phyloP scores from a whole-genome alignment of 306 rosid genomes.

The Morella rubra region DNA sequence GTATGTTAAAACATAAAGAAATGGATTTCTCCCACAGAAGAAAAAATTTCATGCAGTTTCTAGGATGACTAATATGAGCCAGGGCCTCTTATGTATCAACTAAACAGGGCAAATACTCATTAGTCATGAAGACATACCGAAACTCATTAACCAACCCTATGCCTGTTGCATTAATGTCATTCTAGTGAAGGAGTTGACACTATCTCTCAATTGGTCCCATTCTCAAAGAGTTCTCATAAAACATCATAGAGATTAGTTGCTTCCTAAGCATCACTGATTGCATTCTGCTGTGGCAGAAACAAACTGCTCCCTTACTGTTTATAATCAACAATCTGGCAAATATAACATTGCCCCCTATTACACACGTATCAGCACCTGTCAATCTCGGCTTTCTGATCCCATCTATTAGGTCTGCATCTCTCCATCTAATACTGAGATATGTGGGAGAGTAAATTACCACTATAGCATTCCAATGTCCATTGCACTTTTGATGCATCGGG shows the following conservation, averaged over 20 bases:
- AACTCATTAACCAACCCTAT: neutral
- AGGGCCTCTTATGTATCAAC: neutral
- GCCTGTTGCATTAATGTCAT: neutral
- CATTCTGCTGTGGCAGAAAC: neutral
- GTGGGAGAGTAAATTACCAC: conserved; percentile 38
- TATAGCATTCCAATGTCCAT: conserved; percentile 80
- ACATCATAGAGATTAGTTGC: neutral
- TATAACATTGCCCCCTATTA: neutral
- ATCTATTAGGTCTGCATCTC: neutral
- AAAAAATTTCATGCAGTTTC: neutral
- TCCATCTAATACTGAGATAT: neutral
- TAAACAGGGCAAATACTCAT: neutral
- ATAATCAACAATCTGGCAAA: neutral
- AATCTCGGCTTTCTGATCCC: neutral
- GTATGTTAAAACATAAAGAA: neutral
- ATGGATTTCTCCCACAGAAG: neutral
- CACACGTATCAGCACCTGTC: neutral
- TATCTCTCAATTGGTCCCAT: neutral
- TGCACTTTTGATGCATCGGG: conserved; percentile 72
- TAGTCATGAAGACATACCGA: neutral
- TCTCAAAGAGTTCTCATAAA: neutral
- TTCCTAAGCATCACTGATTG: neutral
- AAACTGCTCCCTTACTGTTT: neutral
- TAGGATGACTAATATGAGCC: neutral
- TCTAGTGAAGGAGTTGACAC: neutral